Base-by-base conservation (phyloP, 2,329 filamentous ascomycete species). In the Grosmannia clavigera region DNA sequence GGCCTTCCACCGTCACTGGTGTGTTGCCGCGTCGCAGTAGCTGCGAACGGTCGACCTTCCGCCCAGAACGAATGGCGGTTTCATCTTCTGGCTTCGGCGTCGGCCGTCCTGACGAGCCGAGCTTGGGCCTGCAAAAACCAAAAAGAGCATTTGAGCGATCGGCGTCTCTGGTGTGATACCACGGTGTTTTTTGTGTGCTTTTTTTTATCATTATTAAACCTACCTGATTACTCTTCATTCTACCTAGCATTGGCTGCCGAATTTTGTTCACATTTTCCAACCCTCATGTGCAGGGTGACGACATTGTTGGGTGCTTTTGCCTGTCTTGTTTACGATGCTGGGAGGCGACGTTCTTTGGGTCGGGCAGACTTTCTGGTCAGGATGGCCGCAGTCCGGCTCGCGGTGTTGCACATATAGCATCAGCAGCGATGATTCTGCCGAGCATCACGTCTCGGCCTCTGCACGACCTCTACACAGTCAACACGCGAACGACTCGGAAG, bases 1-100 rank as follows among this genome's bases (percentile, higher is more conserved):
- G 94, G 91, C 94, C 33, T 97, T 91, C 74, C 94, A 99, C 72
- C 86, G 94, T 63, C 95, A 97, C 75, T 99, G 94, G 94, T 99
- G 94, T 72, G 87, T 94, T 61, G 86, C 87, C 62, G 88, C 88
- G 57, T 76, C 80, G 40, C 78, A 80, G 73, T 81, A 71, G 38
- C 27, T 9, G 14, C 19, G n/a, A 40, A 9, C 38, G 1, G 38
- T 40, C 38, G 38, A 40, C 38, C 38, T 40, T 1, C 3, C 14
- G 16, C 40, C 40, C 9, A 29, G 27, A 27, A 51, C 3, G 12
- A 51, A 27, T 25, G 48, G 48, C 48, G 48, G 29, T 51, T 51
- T 55, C 54, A n/a, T 43, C 22, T 25, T 55, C 33, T 5, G 16
- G 12, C 33, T 27, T 35, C 12, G 29, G 5, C 53, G 5, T 35